Percentiles rank a stretch among this genome's conserved stretches.
phyloP scores from a whole-genome alignment of 2,329 filamentous ascomycete genomes.

The Cytospora piceae region DNA sequence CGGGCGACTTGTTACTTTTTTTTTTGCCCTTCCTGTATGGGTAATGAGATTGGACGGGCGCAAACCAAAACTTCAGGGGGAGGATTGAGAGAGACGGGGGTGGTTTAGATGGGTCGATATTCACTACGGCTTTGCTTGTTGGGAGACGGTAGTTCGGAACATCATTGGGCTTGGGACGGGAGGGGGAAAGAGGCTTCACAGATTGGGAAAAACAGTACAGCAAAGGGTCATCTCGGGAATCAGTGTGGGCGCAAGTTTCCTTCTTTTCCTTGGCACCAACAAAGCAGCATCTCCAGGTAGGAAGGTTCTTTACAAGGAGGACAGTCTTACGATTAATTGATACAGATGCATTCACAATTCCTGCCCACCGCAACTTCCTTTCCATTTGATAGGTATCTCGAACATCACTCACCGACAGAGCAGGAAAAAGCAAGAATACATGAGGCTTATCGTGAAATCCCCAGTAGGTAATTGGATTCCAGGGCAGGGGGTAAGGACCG shows the following conservation, averaged over 20 bases:
- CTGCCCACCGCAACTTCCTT: background rate
- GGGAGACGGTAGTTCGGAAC: slow-evolving; percentile 4
- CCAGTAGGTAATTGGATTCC: background rate
- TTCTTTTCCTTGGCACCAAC: slow-evolving; percentile 15
- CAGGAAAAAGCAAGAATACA: slow-evolving; percentile 17
- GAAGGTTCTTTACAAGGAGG: slow-evolving; percentile 6
- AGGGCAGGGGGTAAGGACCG: background rate
- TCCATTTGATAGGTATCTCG: background rate
- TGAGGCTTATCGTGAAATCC: slow-evolving; percentile 9
- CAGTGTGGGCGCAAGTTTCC: slow-evolving; percentile 4
- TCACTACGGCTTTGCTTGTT: slow-evolving; percentile 6
- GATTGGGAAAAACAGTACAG: slow-evolving; percentile 6
- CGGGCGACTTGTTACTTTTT: slow-evolving; percentile 2
- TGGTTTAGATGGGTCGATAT: background rate
- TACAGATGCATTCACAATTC: background rate
- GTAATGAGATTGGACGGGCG: slow-evolving; percentile 12
- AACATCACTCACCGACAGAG: slow-evolving; percentile 3
- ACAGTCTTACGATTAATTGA: slow-evolving; percentile 23
- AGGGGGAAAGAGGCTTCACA: background rate
- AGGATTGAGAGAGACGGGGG: background rate
- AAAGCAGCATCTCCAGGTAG: slow-evolving; percentile 11
- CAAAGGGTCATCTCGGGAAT: slow-evolving; percentile 2
- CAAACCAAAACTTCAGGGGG: slow-evolving; percentile 17
- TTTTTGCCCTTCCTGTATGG: background rate
- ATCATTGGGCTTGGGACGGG: background rate